phyloP scores from a whole-genome alignment of 2,329 filamentous ascomycete species.

The Fonsecaea erecta region DNA sequence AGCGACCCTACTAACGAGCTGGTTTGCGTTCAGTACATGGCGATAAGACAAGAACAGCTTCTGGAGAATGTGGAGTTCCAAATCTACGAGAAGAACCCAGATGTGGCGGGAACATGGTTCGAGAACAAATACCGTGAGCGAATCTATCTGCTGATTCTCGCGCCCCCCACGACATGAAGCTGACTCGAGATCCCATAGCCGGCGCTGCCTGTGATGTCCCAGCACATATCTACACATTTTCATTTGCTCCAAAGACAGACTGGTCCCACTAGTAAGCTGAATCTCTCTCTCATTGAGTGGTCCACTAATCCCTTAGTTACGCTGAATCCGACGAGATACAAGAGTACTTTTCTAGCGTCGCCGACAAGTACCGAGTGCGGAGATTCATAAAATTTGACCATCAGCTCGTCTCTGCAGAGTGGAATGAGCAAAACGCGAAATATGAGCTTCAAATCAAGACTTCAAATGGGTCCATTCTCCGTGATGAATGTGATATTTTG shows the following conservation, averaged over 20 bases:
- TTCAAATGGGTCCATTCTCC: not conserved
- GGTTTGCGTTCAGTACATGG: constrained; percentile 41
- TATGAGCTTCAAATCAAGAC: constrained; percentile 24
- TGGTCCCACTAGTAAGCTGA: constrained; percentile 30
- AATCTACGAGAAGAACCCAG: constrained; percentile 50
- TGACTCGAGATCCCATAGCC: too few species aligned
- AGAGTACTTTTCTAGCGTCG: constrained; percentile 21
- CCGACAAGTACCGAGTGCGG: constrained; percentile 26
- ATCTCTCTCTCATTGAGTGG: too few species aligned
- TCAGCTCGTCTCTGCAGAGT: constrained; percentile 26
- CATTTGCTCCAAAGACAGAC: constrained; percentile 39
- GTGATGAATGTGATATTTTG: constrained; percentile 38
- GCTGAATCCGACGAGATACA: constrained; percentile 26
- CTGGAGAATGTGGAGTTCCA: not conserved
- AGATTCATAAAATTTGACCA: constrained; percentile 37
- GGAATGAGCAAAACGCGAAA: constrained; percentile 22
- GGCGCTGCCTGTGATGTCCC: constrained; percentile 67
- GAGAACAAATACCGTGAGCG: constrained; percentile 51
- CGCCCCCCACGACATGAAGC: too few species aligned
- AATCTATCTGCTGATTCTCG: too few species aligned
- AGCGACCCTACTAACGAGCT: constrained; percentile 10
- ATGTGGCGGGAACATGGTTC: constrained; percentile 49
- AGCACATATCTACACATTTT: constrained; percentile 52
- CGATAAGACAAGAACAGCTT: constrained; percentile 15
- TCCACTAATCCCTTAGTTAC: too few species aligned